phyloP scores from a whole-genome alignment of 2,329 filamentous ascomycete genomes.

The Thielaviopsis populi region DNA sequence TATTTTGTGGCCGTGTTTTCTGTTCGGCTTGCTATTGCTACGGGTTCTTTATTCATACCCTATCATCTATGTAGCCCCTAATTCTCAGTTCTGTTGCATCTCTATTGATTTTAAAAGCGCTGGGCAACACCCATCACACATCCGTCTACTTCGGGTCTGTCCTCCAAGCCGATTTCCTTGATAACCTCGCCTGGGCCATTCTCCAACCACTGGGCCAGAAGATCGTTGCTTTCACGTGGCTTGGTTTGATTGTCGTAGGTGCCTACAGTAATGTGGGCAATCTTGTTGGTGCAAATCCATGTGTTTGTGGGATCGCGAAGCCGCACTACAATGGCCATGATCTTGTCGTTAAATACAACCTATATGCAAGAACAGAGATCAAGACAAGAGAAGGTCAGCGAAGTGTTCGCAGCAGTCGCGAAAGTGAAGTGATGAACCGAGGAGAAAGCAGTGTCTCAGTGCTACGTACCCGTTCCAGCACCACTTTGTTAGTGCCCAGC shows the following conservation, averaged over 20 bases:
- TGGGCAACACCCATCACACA: conserved; percentile 30
- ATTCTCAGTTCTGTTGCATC: neutral
- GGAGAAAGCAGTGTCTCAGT: neutral
- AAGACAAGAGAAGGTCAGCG: neutral
- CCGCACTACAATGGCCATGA: conserved; percentile 85
- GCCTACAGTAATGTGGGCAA: conserved; percentile 82
- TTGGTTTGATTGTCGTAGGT: conserved; percentile 63
- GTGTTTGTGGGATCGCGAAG: conserved; percentile 40
- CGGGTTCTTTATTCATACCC: neutral
- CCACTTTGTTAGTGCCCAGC: conserved; percentile 49
- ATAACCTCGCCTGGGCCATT: conserved; percentile 32
- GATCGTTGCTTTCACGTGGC: conserved; percentile 83
- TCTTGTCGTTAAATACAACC: conserved; percentile 67
- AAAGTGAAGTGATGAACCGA: neutral
- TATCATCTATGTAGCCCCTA: neutral
- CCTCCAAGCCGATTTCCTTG: conserved; percentile 34
- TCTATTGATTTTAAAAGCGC: neutral
- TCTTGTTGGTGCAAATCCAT: conserved; percentile 59
- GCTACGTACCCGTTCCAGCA: conserved; percentile 41
- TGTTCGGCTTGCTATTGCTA: neutral
- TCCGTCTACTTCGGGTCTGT: conserved; percentile 34
- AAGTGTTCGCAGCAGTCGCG: neutral
- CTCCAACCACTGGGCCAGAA: conserved; percentile 62
- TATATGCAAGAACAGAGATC: conserved; percentile 30
- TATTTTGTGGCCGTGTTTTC: conserved; percentile 1